Evolutionary conservation across 2,329 filamentous ascomycete genomes (phyloP).

Genomic region (Colletotrichum phormii): DNA sequence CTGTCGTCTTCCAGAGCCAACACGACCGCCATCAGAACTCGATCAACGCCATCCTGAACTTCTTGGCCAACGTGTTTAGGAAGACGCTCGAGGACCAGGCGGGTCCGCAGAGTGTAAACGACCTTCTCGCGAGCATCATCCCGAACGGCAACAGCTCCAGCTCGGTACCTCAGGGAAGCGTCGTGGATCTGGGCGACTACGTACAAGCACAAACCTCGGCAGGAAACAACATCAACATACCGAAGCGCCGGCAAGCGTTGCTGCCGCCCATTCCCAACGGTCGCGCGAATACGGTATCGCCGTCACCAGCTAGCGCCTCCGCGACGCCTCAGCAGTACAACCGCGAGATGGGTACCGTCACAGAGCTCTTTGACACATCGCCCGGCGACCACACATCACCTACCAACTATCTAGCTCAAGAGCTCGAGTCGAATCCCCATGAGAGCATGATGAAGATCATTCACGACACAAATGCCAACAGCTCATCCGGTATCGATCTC

Average conservation of each 20-base stretch:
- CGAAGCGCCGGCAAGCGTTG: conserved; percentile 65
- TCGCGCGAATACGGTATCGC: conserved; percentile 43
- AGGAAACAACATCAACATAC: conserved; percentile 52
- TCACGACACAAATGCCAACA: conserved; percentile 71
- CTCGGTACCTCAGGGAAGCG: conserved; percentile 62
- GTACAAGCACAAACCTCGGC: conserved; percentile 59
- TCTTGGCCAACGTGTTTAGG: conserved; percentile 95
- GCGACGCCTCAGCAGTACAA: conserved; percentile 45
- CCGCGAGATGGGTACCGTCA: conserved; percentile 66
- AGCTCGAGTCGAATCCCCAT: conserved; percentile 68
- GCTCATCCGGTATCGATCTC: conserved; percentile 60
- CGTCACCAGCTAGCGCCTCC: conserved; percentile 42
- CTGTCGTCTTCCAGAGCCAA: conserved; percentile 87
- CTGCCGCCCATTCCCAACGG: conserved; percentile 63
- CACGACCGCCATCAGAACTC: conserved; percentile 98
- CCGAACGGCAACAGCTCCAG: conserved; percentile 63
- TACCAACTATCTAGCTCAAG: conserved; percentile 61
- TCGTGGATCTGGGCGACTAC: conserved; percentile 72
- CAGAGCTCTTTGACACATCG: conserved; percentile 69
- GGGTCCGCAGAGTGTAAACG: conserved; percentile 80
- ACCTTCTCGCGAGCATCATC: conserved; percentile 84
- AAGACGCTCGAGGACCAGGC: conserved; percentile 90
- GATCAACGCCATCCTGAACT: conserved; percentile 98
- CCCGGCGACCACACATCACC: conserved; percentile 58
- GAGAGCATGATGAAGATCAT: conserved; percentile 75